Percentiles rank a stretch among this genome's conserved stretches.
Evolutionary conservation across 176 grass and related monocot species (phyloP).

Genomic region (Themeda triandra): DNA sequence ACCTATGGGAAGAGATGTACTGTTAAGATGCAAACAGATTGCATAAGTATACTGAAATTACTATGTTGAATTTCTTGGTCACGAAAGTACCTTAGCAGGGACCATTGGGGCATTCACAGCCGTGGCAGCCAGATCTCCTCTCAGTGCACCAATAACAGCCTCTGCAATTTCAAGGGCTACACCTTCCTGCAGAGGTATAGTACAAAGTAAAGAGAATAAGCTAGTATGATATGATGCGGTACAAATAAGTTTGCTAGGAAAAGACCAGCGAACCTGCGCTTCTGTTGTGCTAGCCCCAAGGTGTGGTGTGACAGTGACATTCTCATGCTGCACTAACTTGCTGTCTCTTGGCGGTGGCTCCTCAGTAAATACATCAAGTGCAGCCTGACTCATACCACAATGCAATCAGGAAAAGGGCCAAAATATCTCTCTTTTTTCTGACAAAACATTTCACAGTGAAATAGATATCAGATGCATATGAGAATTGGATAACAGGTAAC

Average conservation of each 20-base stretch:
- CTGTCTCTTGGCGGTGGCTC: constrained; percentile 74
- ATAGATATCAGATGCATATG: not conserved
- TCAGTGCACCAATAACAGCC: constrained; percentile 75
- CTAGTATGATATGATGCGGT: not conserved
- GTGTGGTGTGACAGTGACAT: constrained; percentile 82
- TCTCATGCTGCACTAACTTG: constrained; percentile 84
- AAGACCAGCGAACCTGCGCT: constrained; percentile 67
- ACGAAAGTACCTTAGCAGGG: constrained; percentile 51
- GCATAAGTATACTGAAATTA: not conserved
- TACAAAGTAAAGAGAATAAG: not conserved
- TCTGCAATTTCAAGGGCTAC: constrained; percentile 92
- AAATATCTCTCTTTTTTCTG: not conserved
- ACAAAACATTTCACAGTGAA: constrained; percentile 2
- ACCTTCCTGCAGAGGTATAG: constrained; percentile 52
- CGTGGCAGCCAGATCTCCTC: constrained; percentile 82
- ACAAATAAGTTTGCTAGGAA: not conserved
- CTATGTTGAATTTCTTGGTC: not conserved
- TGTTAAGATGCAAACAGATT: not conserved
- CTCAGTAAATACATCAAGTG: constrained; percentile 91
- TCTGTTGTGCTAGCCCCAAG: constrained; percentile 92
- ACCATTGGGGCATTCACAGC: constrained; percentile 96
- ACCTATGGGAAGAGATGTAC: constrained; percentile 29
- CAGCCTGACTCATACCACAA: constrained; percentile 54
- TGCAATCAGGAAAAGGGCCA: constrained; percentile 32
- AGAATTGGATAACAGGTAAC: not conserved